Base-by-base conservation (phyloP, 345 rosid genomes). In the Rhodamnia argentea region DNA sequence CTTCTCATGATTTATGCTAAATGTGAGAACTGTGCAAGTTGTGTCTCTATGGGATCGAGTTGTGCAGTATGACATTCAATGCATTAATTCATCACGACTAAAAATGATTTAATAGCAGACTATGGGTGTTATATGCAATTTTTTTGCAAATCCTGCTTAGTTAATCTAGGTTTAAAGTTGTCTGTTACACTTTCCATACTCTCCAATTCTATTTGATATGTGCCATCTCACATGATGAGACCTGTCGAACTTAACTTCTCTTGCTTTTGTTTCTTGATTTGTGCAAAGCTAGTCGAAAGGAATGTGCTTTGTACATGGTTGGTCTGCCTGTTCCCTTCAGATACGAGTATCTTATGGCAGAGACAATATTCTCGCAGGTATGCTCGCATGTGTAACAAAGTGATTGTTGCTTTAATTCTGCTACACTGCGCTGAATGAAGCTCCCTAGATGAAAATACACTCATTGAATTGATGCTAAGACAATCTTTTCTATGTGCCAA, bases 251-350 rank as follows among this genome's bases (percentile, higher is more conserved):
- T 75, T 83, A 78, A 84, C 86, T 82, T 86, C 91, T 86, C 82
- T 87, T 88, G 62, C 88, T 87, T 87, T 84, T 91, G 47, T 90
- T 92, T 92, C 89, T 92, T 92, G 91, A 78, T 94, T 95, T 90
- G 86, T 92, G 96, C 95, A 94, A 96, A 94, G 88, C 93, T 93
- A 97, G 99, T 93, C 99, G 99, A 92, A 97, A 96, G 96, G 99
- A 97, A 93, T 97, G 99, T 86, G 98, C 98, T 59, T 94, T 96
- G 57, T 96, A 87, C 92, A 94, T 97, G 98, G 99, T 94, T 86
- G 92, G 94, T 90, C 93, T 97, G 90, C 98, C 99, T 59, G 99
- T 97, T 60, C 95, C 99, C 84, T 97, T 96, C 86, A 94, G 99
- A 84, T 97, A 97, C 0, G 99, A 97, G 93, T 96, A 95, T 92